A percentile compares a stretch with the other conserved stretches of the same genome.
These are phyloP conservation scores for Pichia inconspicua DNA, from an alignment of 1,139 yeast species.

Conservation along the genomic window DNA sequence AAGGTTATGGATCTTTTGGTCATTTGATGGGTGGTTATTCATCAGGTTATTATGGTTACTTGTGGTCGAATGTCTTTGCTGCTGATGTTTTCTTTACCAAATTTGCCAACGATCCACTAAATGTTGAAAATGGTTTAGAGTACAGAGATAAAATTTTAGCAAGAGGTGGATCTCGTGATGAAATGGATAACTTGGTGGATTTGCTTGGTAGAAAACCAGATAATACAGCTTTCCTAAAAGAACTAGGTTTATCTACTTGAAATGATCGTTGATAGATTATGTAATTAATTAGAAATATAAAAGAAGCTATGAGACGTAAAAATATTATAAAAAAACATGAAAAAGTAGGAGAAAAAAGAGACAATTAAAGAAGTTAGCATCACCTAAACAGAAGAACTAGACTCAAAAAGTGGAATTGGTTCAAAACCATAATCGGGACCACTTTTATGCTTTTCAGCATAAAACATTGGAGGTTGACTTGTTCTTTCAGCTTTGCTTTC, in stretches of 20 bases:
- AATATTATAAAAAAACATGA: too few relatives aligned
- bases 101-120: constrained; percentile 62
- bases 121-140: constrained; percentile 48
- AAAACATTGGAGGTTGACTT: neutral
- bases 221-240: constrained; percentile 60
- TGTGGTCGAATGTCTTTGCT: constrained; percentile 82
- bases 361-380: too few relatives aligned
- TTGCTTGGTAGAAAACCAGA: constrained; percentile 72
- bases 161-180: constrained; percentile 69
- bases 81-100: constrained; percentile 73
- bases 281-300: neutral
- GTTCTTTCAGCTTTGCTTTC: neutral
- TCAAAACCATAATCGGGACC: constrained; percentile 3
- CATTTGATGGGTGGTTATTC: constrained; percentile 83
- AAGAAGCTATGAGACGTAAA: too few relatives aligned
- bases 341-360: too few relatives aligned
- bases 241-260: constrained; percentile 37
- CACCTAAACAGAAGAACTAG: neutral
- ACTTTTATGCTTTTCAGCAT: neutral
- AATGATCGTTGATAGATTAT: neutral
- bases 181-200: constrained; percentile 53
- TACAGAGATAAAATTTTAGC: constrained; percentile 65
- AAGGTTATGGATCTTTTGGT: constrained; percentile 71
- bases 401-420: neutral
- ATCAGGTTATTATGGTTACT: constrained; percentile 79